These are phyloP conservation scores for Graphilbum fragrans DNA, from an alignment of 2,329 filamentous ascomycete genomes.

Conservation along the genomic window DNA sequence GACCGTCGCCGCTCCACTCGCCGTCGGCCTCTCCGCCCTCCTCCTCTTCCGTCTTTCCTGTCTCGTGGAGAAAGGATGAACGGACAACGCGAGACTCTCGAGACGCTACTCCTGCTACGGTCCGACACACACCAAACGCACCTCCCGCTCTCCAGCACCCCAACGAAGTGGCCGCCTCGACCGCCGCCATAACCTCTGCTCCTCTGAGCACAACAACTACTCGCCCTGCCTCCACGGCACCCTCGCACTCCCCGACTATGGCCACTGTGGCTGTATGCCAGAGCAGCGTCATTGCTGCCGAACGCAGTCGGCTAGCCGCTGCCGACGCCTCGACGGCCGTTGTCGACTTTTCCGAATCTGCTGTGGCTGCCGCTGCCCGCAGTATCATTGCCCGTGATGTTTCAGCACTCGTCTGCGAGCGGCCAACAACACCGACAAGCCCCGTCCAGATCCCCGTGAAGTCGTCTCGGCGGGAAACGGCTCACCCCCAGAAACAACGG, in stretches of 20 bases:
- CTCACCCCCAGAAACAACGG: conserved; percentile 19
- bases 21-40: conserved; percentile 3
- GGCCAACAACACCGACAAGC: conserved; percentile 29
- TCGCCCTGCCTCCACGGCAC: neutral
- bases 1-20: neutral
- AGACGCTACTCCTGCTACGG: neutral
- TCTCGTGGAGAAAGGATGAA: conserved; percentile 18
- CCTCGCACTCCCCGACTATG: too few relatives aligned
- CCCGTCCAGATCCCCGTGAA: conserved; percentile 43
- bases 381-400: neutral
- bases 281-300: neutral
- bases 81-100: neutral
- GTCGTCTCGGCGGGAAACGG: conserved; percentile 23
- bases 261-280: too few relatives aligned
- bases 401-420: conserved; percentile 6
- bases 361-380: conserved; percentile 1
- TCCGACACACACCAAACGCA: neutral
- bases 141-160: too few relatives aligned
- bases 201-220: neutral
- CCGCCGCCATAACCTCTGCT: neutral
- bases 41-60: conserved; percentile 6
- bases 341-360: conserved; percentile 12
- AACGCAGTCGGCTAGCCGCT: neutral
- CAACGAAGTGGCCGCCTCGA: too few relatives aligned
- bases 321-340: conserved; percentile 10